phyloP scores from a whole-genome alignment of 192 early-diverging fungal genomes.

The Backusella australiensis region DNA sequence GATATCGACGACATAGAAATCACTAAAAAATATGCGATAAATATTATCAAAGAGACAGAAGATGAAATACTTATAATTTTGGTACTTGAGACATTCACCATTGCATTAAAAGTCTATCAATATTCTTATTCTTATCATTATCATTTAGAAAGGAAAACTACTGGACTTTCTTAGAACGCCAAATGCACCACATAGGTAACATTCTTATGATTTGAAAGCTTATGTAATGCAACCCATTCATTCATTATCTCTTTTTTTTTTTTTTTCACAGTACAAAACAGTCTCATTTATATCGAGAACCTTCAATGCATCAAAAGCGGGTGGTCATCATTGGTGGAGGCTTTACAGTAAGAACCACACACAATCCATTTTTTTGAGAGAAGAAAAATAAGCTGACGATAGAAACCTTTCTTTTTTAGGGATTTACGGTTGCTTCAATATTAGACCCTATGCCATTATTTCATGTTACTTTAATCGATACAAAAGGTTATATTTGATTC shows the following conservation, averaged over 20 bases:
- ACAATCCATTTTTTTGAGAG: neutral
- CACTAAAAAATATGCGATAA: neutral
- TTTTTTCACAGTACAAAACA: neutral
- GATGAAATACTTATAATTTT: slow-evolving; percentile 7
- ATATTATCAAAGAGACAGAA: slow-evolving; percentile 9
- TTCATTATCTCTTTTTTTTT: neutral
- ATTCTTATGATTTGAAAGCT: neutral
- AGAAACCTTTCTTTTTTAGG: slow-evolving; percentile 5
- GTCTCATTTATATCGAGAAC: neutral
- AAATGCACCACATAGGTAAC: neutral
- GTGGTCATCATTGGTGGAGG: slow-evolving; percentile 37
- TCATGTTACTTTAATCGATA: slow-evolving; percentile 35
- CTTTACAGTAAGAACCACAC: slow-evolving; percentile 25
- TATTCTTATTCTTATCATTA: neutral
- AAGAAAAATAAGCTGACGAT: neutral
- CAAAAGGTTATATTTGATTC: slow-evolving; percentile 26
- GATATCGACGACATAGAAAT: neutral
- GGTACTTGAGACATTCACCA: neutral
- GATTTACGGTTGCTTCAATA: slow-evolving; percentile 32
- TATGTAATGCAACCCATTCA: neutral
- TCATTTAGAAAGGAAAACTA: slow-evolving; percentile 13
- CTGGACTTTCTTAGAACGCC: slow-evolving; percentile 6
- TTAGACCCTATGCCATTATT: slow-evolving; percentile 35
- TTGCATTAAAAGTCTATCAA: neutral
- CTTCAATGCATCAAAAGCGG: slow-evolving; percentile 8